Conservation (phyloP, 805 yeast genomes). For the Ascoidea tarda region DNA sequence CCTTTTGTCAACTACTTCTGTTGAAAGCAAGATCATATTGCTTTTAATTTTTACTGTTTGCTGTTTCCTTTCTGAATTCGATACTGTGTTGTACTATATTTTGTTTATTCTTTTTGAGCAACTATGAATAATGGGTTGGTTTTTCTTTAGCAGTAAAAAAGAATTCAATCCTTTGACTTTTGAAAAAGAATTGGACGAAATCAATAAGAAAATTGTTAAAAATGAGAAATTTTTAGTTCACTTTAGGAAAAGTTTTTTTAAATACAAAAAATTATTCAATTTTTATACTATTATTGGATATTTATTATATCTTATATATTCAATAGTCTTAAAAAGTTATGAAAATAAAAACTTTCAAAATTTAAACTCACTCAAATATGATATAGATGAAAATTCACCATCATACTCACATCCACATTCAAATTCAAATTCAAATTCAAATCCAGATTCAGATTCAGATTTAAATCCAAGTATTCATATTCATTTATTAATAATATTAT, state of each 20-base stretch:
- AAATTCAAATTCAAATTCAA: background rate
- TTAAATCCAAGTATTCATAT: too few relatives aligned
- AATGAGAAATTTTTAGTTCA: constrained; percentile 2
- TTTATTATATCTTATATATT: too few relatives aligned
- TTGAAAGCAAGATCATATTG: too few relatives aligned
- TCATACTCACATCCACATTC: background rate
- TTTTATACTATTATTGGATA: too few relatives aligned
- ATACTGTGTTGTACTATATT: too few relatives aligned
- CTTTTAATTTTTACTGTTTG: too few relatives aligned
- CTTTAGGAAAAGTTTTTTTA: background rate
- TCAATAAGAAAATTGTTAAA: background rate
- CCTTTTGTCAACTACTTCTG: too few relatives aligned
- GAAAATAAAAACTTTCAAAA: too few relatives aligned
- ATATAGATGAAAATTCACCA: background rate
- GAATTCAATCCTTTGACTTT: constrained; percentile 7
- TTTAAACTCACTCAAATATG: too few relatives aligned
- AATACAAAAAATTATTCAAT: background rate
- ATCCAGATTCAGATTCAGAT: background rate
- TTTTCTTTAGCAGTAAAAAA: background rate
- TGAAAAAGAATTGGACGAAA: constrained; percentile 11
- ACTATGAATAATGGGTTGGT: background rate
- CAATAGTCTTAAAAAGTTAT: too few relatives aligned
- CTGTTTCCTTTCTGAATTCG: too few relatives aligned
- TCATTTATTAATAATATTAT: background rate
- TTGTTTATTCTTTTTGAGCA: too few relatives aligned